Conservation (phyloP, 2,329 filamentous ascomycete species). For the Xylaria sp. region DNA sequence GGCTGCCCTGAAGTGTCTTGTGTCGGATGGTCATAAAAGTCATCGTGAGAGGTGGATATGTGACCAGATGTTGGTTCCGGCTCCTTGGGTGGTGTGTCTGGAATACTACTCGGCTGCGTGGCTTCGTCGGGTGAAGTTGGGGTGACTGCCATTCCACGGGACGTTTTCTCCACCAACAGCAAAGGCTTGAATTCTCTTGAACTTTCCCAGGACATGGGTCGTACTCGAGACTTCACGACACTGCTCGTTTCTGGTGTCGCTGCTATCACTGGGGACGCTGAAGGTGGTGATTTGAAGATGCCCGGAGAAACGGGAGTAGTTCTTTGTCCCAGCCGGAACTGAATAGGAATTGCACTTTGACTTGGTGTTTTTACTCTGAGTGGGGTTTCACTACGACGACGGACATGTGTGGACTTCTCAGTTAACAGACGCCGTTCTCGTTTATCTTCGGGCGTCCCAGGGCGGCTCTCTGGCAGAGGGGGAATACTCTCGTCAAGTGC, state of each 20-base stretch:
- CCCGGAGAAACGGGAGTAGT: slow-evolving; percentile 52
- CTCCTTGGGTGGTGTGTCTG: slow-evolving; percentile 26
- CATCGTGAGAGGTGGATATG: slow-evolving; percentile 6
- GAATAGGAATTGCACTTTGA: slow-evolving; percentile 67
- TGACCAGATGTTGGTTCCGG: slow-evolving; percentile 5
- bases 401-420: slow-evolving; percentile 56
- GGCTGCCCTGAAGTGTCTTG: slow-evolving; percentile 6
- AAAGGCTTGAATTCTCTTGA: slow-evolving; percentile 81
- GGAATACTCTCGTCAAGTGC: slow-evolving; percentile 56
- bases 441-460: slow-evolving; percentile 63
- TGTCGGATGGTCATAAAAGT: slow-evolving; percentile 1
- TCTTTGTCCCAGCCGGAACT: slow-evolving; percentile 62
- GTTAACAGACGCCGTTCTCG: slow-evolving; percentile 51
- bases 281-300: slow-evolving; percentile 50
- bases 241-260: slow-evolving; percentile 50
- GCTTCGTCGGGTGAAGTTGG: slow-evolving; percentile 52
- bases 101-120: slow-evolving; percentile 55
- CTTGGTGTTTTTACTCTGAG: slow-evolving; percentile 63
- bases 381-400: slow-evolving; percentile 62
- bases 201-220: slow-evolving; percentile 71
- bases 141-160: slow-evolving; percentile 52
- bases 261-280: slow-evolving; percentile 47
- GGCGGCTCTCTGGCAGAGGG: slow-evolving; percentile 68
- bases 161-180: slow-evolving; percentile 77
- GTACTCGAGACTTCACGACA: slow-evolving; percentile 53